Base-by-base conservation (phyloP, 2,329 filamentous ascomycete genomes). In the Hirsutella rhossiliensis region DNA sequence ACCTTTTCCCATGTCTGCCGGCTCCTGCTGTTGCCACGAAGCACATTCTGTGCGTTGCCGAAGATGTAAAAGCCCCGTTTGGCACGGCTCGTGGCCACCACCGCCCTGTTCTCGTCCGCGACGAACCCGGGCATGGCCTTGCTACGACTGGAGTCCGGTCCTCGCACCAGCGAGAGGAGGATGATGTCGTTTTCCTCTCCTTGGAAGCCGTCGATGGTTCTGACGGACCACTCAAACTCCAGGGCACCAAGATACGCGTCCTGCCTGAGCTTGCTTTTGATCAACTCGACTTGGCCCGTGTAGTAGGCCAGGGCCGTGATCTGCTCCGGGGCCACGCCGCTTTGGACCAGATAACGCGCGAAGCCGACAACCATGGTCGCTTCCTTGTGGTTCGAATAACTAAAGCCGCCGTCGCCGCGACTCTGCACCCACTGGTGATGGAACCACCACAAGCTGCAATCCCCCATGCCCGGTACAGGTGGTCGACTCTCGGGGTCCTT, bases 241-340 rank as follows among this genome's bases (percentile, higher is more conserved):
- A 56, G 48, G 36, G 45, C 40, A 11, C 29, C 32, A 34, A 63
- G 43, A 43, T 55, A 38, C 31, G 52, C 37, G 34, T 64, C 56
- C 17, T 54, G 50, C 11, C 62, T 60, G 4, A 82, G 59, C 6
- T 64, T 59, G 13, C 65, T 67, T 0, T 79, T 53, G 3, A 95
- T 70, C 3, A 71, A 63, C 50, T 82, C 83, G 38, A 82, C 73
- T 56, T 96, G 89, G 0, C 85, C 88, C 38, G 85, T 87, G 67
- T 95, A 96, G 56, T 92, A 95, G 0, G 87, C 90, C 41, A 96
- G 62, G 3, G 95, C 67, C 0, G 87, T 94, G 45, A 95, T 88
- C 6, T 81, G 69, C 0, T 64, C 58, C 0, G 73, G 58, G 0
- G 64, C 52, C 1, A 82, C 64, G 0, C 81, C 81, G 48, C 89